phyloP scores from a whole-genome alignment of 73 alveolate species.

The Uronychia setigera region DNA sequence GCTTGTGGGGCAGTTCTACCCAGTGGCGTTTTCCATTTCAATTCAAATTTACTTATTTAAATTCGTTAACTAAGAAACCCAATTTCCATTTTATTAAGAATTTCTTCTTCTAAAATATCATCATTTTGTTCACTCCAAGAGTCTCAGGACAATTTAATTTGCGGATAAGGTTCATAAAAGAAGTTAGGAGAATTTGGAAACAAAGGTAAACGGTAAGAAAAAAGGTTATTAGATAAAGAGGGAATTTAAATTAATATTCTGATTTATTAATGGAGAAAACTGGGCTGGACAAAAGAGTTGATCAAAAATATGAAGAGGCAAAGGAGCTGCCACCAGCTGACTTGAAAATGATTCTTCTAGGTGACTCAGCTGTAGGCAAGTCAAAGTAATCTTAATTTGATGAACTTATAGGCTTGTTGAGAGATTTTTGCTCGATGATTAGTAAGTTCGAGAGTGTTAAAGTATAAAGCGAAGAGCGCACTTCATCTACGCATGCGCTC shows the following conservation, averaged over 20 bases:
- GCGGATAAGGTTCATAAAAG: background rate
- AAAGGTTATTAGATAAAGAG: background rate
- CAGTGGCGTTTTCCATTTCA: conserved; percentile 3
- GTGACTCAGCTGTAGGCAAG: conserved; percentile 99
- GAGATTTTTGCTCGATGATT: conserved; percentile 83
- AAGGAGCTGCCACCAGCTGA: conserved; percentile 80
- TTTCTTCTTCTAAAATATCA: no score
- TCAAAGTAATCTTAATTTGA: conserved; percentile 70
- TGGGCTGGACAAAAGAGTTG: conserved; percentile 9
- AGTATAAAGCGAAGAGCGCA: conserved; percentile 63
- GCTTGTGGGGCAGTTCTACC: background rate
- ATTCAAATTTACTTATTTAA: conserved; percentile 8
- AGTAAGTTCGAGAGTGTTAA: conserved; percentile 49
- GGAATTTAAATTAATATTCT: background rate
- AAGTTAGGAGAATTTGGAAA: background rate
- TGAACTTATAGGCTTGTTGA: conserved; percentile 51
- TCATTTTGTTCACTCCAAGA: no score
- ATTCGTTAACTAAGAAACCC: background rate
- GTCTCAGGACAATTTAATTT: no score
- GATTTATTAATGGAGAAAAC: background rate
- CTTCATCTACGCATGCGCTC: conserved; percentile 79
- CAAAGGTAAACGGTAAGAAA: background rate
- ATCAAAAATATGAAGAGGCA: conserved; percentile 32
- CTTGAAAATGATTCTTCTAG: conserved; percentile 92
- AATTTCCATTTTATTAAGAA: background rate